Evolutionary conservation across 176 grass and related monocot species (phyloP).

Genomic region (Eragrostis curvula): DNA sequence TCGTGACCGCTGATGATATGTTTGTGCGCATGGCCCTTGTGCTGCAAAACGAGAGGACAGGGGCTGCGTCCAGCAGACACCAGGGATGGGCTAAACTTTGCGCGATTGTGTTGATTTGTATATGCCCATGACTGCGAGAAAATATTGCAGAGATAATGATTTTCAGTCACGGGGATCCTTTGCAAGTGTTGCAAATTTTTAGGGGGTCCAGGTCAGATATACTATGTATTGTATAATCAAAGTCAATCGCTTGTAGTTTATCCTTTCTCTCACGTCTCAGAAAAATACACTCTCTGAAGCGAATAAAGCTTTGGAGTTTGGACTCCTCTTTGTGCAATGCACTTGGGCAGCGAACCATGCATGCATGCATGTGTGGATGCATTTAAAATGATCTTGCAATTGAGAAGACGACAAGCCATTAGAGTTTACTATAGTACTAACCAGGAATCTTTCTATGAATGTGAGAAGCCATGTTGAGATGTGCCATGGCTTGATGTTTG

Average conservation of each 20-base stretch:
- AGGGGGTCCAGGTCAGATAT: not conserved
- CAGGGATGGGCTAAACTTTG: conserved; percentile 5
- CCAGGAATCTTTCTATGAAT: not conserved
- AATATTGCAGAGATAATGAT: not conserved
- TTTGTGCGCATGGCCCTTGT: not conserved
- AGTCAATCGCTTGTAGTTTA: conserved; percentile 24
- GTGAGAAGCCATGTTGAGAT: too few species aligned
- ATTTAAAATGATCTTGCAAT: not conserved
- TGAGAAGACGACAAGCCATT: conserved; percentile 10
- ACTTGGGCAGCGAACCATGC: not conserved
- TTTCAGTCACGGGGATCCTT: not conserved
- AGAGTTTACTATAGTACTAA: not conserved
- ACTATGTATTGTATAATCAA: not conserved
- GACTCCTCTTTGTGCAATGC: not conserved
- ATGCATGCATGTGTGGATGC: not conserved
- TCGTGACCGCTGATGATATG: not conserved
- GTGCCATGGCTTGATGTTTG: too few species aligned
- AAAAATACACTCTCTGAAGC: not conserved
- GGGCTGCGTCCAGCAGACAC: not conserved
- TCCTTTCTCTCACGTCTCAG: not conserved
- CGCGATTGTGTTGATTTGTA: not conserved
- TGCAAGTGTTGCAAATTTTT: not conserved
- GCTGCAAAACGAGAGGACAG: not conserved
- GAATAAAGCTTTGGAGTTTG: not conserved
- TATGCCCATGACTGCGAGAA: not conserved